A percentile compares a stretch with the other conserved stretches of the same genome.
Evolutionary conservation across 805 yeast genomes (phyloP).

Genomic region (Peterozyma toletana): DNA sequence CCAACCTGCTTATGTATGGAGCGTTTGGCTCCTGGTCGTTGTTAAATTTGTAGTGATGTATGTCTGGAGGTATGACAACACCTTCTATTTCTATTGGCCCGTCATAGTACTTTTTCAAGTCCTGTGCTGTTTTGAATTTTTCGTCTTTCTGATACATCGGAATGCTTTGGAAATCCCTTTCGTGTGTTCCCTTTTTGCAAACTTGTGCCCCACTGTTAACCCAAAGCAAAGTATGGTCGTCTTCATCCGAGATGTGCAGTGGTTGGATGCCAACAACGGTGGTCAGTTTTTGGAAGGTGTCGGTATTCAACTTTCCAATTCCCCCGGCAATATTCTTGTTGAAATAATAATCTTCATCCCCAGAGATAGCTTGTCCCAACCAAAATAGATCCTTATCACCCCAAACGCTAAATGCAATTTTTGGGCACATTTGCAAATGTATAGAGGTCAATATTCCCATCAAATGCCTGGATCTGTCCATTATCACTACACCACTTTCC

Average conservation of each 20-base stretch:
- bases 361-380: conserved; percentile 55
- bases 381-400: conserved; percentile 80
- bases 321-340: conserved; percentile 49
- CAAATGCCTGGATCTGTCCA: conserved; percentile 43
- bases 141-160: conserved; percentile 10
- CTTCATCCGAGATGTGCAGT: conserved; percentile 45
- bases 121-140: conserved; percentile 16
- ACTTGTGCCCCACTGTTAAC: conserved; percentile 62
- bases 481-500: conserved; percentile 41
- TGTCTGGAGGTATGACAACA: neutral
- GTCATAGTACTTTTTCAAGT: conserved; percentile 26
- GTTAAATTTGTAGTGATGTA: neutral
- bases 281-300: neutral
- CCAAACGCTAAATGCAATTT: conserved; percentile 47
- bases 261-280: conserved; percentile 38
- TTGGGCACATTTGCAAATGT: conserved; percentile 32
- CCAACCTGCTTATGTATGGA: too few relatives aligned
- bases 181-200: conserved; percentile 37
- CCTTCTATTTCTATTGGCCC: conserved; percentile 24
- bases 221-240: conserved; percentile 49
- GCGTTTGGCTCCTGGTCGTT: too few relatives aligned
- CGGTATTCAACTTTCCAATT: conserved; percentile 32
- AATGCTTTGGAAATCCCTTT: conserved; percentile 29
- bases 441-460: conserved; percentile 38
- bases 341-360: conserved; percentile 47